Conservation (phyloP, 208 protist species). For the Acanthamoeba royreba region DNA sequence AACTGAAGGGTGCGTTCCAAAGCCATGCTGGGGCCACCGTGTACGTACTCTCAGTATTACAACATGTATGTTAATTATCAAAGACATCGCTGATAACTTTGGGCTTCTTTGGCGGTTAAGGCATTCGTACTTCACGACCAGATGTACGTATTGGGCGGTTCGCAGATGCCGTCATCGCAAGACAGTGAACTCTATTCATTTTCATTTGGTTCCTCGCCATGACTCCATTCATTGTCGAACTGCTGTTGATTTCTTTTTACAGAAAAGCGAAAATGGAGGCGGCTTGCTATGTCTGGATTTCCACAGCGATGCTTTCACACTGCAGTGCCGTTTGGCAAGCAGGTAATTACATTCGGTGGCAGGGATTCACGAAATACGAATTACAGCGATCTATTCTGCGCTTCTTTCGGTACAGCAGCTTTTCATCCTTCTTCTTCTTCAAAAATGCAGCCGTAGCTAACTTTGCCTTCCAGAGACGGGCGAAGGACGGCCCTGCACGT, state of each 20-base stretch:
- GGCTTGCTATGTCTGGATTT: not conserved
- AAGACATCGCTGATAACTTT: no score
- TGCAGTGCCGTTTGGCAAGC: not conserved
- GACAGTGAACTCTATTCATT: constrained; percentile 19
- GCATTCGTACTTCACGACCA: not conserved
- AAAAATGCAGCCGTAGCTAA: no score
- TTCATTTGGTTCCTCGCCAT: not conserved
- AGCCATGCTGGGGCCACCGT: not conserved
- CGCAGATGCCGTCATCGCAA: not conserved
- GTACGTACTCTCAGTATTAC: not conserved
- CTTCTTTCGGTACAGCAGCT: not conserved
- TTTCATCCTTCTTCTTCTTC: not conserved
- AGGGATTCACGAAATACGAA: not conserved
- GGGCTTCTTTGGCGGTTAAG: no score
- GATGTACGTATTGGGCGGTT: constrained; percentile 33
- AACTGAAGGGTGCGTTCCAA: not conserved
- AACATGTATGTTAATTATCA: no score
- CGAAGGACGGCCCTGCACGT: constrained; percentile 8
- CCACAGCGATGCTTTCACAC: constrained; percentile 36
- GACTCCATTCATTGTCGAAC: not conserved
- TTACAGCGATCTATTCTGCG: constrained; percentile 19
- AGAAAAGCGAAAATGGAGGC: constrained; percentile 28
- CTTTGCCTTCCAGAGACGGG: constrained; percentile 38
- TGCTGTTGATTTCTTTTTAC: not conserved
- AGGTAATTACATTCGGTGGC: constrained; percentile 30